Evolutionary conservation across 495 filamentous ascomycete genomes (phyloP), one percentile per base, ranked within the genome.

Genomic region (Aspergillus coremiiformis): DNA sequence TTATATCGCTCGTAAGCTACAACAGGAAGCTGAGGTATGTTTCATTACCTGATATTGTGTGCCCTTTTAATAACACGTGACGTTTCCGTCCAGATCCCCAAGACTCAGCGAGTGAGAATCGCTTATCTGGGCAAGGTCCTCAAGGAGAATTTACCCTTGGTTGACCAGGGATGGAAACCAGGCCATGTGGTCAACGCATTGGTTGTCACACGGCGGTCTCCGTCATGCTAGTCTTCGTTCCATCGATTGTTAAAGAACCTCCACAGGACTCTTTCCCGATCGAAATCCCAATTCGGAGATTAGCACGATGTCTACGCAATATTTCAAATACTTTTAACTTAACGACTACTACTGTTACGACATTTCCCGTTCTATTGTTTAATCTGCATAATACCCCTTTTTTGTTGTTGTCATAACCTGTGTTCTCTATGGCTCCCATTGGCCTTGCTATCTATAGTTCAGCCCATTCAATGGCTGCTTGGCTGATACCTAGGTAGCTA

Each of bases 51-150:
- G 37, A 6, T 20, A 12, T 21, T 21, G 12, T 21, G 37, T 7
- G 5, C n/a, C 11, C 1, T 21, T 10, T 20, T 21, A 24, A 49
- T 57, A 14, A 54, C 50, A 27, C 24, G 24, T 8, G 24, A 17
- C 41, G 49, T 30, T 51, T 15, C 19, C 8, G 17, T 51, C 19
- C 30, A 73, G 70, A 69, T 87, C 20, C 57, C 76, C 0, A 64
- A 67, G 41, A 65, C 68, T 23, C 81, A 78, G 53, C 78, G 74
- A 24, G 70, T 95, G 20, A 80, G 77, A 33, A 78, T 95, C 23
- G 85, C 78, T 33, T 94, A 92, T 62, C 77, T 93, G 63, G 90
- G 90, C 45, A 85, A 80, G 60, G 78, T 91, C 32, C 75, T 95
- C 14, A 80, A 84, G 51, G 88, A 93, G 56, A 72, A 74, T 27